A percentile compares a stretch with the other conserved stretches of the same genome.
phyloP scores from a whole-genome alignment of 1,284 basidiomycete genomes.

The Malassezia caprae region DNA sequence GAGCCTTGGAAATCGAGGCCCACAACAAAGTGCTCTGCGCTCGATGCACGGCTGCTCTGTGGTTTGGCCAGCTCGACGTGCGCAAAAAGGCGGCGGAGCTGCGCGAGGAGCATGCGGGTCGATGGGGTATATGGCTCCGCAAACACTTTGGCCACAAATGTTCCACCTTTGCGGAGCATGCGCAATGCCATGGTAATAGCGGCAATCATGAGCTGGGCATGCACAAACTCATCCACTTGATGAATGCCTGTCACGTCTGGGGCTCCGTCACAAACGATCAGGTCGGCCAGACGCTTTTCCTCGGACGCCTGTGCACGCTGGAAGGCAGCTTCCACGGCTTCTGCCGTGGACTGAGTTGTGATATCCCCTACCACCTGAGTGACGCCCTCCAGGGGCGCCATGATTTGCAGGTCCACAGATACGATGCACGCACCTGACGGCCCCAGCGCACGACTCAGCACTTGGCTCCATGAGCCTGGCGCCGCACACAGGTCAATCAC shows the following conservation, averaged over 20 bases:
- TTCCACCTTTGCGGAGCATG: constrained; percentile 52
- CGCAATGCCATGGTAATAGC: constrained; percentile 54
- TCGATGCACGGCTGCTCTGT: constrained; percentile 33
- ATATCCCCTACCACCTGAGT: constrained; percentile 55
- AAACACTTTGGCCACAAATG: constrained; percentile 57
- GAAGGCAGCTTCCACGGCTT: constrained; percentile 52
- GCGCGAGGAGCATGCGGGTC: constrained; percentile 24
- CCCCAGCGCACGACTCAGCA: constrained; percentile 44
- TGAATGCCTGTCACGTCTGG: constrained; percentile 57
- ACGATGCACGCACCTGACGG: constrained; percentile 49
- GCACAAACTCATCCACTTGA: constrained; percentile 56
- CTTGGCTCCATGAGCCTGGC: constrained; percentile 52
- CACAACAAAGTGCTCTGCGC: constrained; percentile 54
- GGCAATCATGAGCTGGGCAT: constrained; percentile 54
- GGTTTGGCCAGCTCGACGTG: constrained; percentile 49
- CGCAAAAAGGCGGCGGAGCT: constrained; percentile 50
- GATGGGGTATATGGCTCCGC: constrained; percentile 19
- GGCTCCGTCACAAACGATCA: constrained; percentile 57
- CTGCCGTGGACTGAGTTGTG: constrained; percentile 53
- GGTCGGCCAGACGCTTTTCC: constrained; percentile 35
- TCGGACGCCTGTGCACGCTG: neutral
- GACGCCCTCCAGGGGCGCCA: constrained; percentile 55
- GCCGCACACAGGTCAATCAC: constrained; percentile 57
- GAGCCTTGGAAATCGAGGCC: constrained; percentile 50
- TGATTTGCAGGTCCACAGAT: constrained; percentile 55